Evolutionary conservation across 345 rosid species (phyloP).

Genomic region (Laguncularia racemosa): DNA sequence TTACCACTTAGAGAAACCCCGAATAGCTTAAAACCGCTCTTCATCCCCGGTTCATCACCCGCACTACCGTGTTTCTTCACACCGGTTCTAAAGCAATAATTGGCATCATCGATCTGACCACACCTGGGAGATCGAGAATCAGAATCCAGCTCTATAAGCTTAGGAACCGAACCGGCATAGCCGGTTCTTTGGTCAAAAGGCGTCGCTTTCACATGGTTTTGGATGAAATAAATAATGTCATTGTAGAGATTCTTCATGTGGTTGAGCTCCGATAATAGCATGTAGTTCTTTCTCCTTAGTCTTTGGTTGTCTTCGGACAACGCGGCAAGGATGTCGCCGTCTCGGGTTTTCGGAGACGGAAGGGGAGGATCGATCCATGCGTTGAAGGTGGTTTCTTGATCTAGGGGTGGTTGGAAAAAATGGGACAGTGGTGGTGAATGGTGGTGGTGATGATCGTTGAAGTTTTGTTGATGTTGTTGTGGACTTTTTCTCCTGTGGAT

Average conservation of each 20-base stretch:
- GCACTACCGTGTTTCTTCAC: conserved; percentile 4
- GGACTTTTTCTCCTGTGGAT: conserved; percentile 50
- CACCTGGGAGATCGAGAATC: conserved; percentile 4
- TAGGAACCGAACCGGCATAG: background rate
- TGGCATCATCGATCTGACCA: background rate
- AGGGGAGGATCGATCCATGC: conserved; percentile 12
- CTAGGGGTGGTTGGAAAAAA: background rate
- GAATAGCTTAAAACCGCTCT: conserved; percentile 33
- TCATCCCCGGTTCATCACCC: conserved; percentile 14
- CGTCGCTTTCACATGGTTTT: conserved; percentile 43
- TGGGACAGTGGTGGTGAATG: background rate
- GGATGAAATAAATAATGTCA: conserved; percentile 56
- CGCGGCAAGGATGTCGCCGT: conserved; percentile 20
- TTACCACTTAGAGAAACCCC: conserved; percentile 40
- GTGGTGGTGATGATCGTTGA: conserved; percentile 7
- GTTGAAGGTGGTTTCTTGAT: background rate
- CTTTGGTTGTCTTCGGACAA: conserved; percentile 49
- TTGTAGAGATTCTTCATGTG: conserved; percentile 59
- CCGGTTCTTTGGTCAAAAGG: background rate
- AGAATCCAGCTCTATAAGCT: conserved; percentile 24
- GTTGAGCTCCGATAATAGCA: conserved; percentile 47
- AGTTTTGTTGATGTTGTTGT: conserved; percentile 21
- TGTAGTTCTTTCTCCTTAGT: conserved; percentile 35
- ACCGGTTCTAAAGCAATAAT: conserved; percentile 1
- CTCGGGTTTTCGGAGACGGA: conserved; percentile 9